phyloP scores from a whole-genome alignment of 2,329 filamentous ascomycete genomes.

The Ceratocystis albifundus region DNA sequence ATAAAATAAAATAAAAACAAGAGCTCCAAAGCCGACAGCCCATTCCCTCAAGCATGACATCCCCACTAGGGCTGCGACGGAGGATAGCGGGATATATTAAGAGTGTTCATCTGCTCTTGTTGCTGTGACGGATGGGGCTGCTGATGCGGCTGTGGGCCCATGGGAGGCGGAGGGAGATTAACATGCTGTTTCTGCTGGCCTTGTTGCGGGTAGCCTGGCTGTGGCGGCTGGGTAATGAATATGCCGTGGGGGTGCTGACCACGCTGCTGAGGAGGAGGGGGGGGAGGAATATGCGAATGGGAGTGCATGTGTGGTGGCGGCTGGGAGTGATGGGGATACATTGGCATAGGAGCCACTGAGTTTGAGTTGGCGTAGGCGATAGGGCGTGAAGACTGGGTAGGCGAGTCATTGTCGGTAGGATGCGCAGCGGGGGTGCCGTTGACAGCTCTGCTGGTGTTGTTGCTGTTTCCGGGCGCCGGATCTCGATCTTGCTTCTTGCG shows the following conservation, averaged over 20 bases:
- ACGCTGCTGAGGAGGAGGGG: conserved; percentile 6
- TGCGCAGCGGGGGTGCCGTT: not conserved
- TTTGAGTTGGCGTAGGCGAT: not conserved
- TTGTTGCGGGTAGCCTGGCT: conserved; percentile 7
- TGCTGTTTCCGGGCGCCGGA: conserved; percentile 24
- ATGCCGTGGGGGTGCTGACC: conserved; percentile 19
- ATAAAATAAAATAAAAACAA: not conserved
- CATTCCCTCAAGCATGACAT: conserved; percentile 4
- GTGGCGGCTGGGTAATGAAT: conserved; percentile 20
- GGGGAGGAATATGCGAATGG: conserved; percentile 13
- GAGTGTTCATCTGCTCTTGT: conserved; percentile 15
- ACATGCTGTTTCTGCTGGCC: conserved; percentile 10
- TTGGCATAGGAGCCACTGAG: conserved; percentile 11
- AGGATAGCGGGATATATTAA: conserved; percentile 10
- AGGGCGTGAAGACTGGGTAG: not conserved
- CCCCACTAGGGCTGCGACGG: conserved; percentile 7
- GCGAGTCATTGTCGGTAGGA: conserved; percentile 7
- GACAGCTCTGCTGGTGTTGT: not conserved
- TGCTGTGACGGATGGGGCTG: conserved; percentile 27
- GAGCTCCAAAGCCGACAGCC: not conserved
- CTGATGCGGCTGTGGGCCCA: not conserved
- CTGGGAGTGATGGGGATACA: conserved; percentile 9
- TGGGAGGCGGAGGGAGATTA: conserved; percentile 3
- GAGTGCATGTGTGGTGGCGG: conserved; percentile 17
- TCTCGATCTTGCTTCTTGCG: conserved; percentile 45